These are phyloP conservation scores for Lenwebbia sp. DNA, from an alignment of 345 rosid genomes.

Conservation along the genomic window DNA sequence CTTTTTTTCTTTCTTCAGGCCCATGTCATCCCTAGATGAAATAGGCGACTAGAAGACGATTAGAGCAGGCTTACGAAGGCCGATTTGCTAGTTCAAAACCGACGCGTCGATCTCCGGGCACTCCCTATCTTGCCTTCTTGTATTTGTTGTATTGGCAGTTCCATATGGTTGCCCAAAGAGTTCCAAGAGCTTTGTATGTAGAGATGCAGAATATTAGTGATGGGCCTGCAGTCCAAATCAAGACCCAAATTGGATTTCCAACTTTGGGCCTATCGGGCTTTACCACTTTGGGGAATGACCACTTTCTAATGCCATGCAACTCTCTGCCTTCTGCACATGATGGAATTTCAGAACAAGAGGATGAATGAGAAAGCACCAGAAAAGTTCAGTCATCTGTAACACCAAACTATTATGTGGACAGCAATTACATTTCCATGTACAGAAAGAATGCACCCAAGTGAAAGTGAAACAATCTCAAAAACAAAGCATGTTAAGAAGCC, in stretches of 20 bases:
- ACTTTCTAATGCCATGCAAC: neutral
- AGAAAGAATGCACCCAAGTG: neutral
- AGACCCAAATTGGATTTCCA: neutral
- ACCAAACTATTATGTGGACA: neutral
- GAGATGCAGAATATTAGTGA: neutral
- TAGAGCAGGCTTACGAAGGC: neutral
- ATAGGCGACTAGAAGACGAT: neutral
- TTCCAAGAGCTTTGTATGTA: neutral
- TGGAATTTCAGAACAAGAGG: neutral
- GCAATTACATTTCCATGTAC: neutral
- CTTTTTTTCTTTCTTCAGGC: neutral
- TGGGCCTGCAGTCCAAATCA: neutral
- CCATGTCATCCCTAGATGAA: neutral
- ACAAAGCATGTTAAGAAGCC: neutral
- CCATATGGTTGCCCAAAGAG: neutral
- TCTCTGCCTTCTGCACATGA: neutral
- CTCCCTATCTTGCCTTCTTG: neutral
- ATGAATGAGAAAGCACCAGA: neutral
- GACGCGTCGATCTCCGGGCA: neutral
- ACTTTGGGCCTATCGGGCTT: neutral
- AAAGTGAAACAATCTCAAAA: neutral
- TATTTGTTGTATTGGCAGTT: neutral
- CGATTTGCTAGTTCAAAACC: neutral
- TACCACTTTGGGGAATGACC: neutral
- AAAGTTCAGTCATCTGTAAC: neutral